These are phyloP conservation scores for Plectosphaerella sp. DNA, from an alignment of 2,329 filamentous ascomycete genomes.

Conservation along the genomic window DNA sequence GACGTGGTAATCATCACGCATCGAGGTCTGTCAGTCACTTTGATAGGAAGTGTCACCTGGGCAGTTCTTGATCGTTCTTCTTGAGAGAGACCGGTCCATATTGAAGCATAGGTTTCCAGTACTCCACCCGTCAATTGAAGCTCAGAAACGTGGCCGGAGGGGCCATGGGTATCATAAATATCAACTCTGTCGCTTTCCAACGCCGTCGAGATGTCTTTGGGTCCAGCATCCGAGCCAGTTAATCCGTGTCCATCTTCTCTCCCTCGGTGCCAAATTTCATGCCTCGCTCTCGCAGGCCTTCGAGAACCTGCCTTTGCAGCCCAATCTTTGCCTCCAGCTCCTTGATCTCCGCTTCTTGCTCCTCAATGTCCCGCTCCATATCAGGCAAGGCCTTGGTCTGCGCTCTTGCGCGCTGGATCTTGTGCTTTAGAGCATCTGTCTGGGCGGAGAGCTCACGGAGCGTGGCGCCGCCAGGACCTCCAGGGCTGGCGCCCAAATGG, in stretches of 20 bases:
- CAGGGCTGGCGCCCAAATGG: constrained; percentile 25
- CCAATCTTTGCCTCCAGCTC: constrained; percentile 61
- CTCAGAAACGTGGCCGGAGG: not conserved
- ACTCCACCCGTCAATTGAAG: not conserved
- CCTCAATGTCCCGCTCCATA: constrained; percentile 59
- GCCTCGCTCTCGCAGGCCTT: constrained; percentile 47
- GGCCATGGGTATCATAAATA: not conserved
- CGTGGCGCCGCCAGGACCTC: constrained; percentile 27
- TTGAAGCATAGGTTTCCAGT: no score
- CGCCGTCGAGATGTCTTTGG: no score
- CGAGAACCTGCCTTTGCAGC: constrained; percentile 57
- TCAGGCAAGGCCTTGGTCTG: constrained; percentile 65
- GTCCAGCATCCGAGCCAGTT: not conserved
- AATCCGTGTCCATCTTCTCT: constrained; percentile 36
- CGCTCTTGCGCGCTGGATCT: constrained; percentile 72
- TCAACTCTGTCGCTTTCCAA: not conserved
- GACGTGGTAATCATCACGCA: no score
- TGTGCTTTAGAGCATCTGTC: constrained; percentile 75
- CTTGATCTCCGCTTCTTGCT: constrained; percentile 68
- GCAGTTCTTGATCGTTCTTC: no score
- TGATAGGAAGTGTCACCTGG: no score
- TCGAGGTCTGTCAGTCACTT: no score
- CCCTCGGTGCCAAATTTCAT: constrained; percentile 29
- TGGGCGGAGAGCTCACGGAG: constrained; percentile 76
- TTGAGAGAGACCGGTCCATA: no score